These are phyloP conservation scores for Brassica rapa DNA, from an alignment of 345 rosid genomes.

Conservation along the genomic window DNA sequence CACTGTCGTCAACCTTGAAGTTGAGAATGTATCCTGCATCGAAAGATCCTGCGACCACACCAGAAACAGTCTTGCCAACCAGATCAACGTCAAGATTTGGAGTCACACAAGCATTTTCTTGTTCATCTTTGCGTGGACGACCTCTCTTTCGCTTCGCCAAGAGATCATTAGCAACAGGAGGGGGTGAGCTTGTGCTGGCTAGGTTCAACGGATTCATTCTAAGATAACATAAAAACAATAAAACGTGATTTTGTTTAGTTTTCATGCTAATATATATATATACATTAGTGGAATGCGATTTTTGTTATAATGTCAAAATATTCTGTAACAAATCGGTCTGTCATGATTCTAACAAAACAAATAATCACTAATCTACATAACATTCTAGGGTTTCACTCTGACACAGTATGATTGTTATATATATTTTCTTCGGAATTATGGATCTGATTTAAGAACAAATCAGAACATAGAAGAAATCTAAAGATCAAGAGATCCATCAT, in stretches of 20 bases:
- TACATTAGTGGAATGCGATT: no score
- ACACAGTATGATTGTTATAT: background rate
- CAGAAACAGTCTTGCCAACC: constrained; percentile 59
- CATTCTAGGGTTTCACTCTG: background rate
- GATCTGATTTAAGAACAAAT: background rate
- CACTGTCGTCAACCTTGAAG: constrained; percentile 53
- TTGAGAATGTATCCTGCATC: constrained; percentile 72
- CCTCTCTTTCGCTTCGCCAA: constrained; percentile 59
- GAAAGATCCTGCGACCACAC: constrained; percentile 64
- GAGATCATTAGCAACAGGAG: constrained; percentile 41
- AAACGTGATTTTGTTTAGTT: no score
- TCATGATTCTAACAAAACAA: no score
- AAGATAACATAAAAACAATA: background rate
- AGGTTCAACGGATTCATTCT: constrained; percentile 47
- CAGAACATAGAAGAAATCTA: background rate
- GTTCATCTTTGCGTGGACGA: constrained; percentile 58
- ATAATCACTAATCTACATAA: background rate
- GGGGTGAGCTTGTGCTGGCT: constrained; percentile 33
- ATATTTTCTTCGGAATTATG: background rate
- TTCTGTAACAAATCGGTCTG: no score
- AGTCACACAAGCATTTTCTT: constrained; percentile 8
- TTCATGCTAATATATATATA: no score
- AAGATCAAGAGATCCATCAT: background rate
- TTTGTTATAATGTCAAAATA: no score
- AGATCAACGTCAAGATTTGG: constrained; percentile 12